Base-by-base conservation (phyloP, 495 filamentous ascomycete species). In the Thozetella sp. region DNA sequence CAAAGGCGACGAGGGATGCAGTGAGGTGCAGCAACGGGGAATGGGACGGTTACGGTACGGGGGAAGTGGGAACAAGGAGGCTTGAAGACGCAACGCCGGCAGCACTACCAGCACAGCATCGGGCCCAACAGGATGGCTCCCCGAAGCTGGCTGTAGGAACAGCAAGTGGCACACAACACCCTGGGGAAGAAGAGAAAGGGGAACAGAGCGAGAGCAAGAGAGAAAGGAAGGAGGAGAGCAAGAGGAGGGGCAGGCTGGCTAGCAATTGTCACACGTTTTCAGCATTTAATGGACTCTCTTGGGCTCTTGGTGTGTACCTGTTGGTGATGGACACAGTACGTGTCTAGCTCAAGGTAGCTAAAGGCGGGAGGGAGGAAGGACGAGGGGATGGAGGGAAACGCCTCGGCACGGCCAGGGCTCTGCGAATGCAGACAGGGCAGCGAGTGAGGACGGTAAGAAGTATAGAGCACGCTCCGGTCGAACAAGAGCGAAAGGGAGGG, bases 11-110 rank as follows among this genome's bases (percentile, higher is more conserved):
- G 60, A 71, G 72, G 69, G 69, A 67, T 59, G 58, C 54, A 72
- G 70, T 74, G 66, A 61, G 74, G 71, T 73, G 66, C 72, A 77
- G 68, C 66, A 69, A 62, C 64, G 56, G 55, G 63, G 64, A 67
- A 67, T 63, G 61, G 60, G 58, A 62, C 60, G 65, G 63, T 55
- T 68, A 66, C 64, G 37, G 61, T 51, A 51, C 34, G 53, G 54
- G 54, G 52, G 52, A 63, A 66, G 59, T 51, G 61, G 50, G 59
- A 61, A 57, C 54, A 60, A 67, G 37, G 53, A 62, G 65, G 63
- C 63, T 65, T 64, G 62, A 61, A 46, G 53, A 26, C 57, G 56
- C 60, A 53, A 26, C 19, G 46, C 48, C 27, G 26, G 19, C n/a
- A 26, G 25, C 24, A 48, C 54, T 43, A 50, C 58, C 59, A 60